Base-by-base conservation (phyloP, 495 filamentous ascomycete genomes). In the Penicillium egyptiacum region DNA sequence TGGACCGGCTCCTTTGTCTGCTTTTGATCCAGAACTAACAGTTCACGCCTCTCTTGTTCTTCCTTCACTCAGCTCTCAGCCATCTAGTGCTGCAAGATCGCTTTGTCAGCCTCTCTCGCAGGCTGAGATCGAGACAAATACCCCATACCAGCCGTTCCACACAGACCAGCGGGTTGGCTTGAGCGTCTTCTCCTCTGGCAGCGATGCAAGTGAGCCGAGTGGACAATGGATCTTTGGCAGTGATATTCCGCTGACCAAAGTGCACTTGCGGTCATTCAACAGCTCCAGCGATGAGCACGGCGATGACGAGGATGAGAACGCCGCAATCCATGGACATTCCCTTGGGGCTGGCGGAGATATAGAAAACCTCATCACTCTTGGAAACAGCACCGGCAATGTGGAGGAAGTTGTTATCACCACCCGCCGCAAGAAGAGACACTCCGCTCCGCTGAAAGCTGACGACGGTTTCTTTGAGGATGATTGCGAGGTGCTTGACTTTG, bases 381-480 rank as follows among this genome's bases (percentile, higher is more conserved):
- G 76, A 10, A 79, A 87, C 60, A 81, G 78, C 59, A 83, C 81
- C n/a, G 86, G 86, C 30, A 86, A 88, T 50, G 80, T 84, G 44
- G 87, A 89, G 69, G 86, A 91, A 70, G 85, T 95, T 28, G 84
- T 93, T 35, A 83, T 92, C 22, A 93, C 89, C 10, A 93, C 89
- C 2, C 76, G 90, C 41, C 75, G 88, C 74, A 73, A 88, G 81
- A 74, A 86, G 79, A 65, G 64, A 72, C 68, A 67, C 67, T 60
- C 64, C 12, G 56, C 64, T 47, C 60, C 66, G 52, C 72, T 58
- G 57, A 81, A 79, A 23, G 82, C 84, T 16, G 88, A 86, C 31
- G 88, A 92, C 37, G 91, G 90, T 4, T 94, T 96, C 70, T 96
- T 96, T 63, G 92, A 96, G 70, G 91, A 96, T 66, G 92, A 94